Evolutionary conservation across 2,329 filamentous ascomycete genomes (phyloP), one percentile per base, ranked within the genome.

Genomic region (Fusarium annulatum): DNA sequence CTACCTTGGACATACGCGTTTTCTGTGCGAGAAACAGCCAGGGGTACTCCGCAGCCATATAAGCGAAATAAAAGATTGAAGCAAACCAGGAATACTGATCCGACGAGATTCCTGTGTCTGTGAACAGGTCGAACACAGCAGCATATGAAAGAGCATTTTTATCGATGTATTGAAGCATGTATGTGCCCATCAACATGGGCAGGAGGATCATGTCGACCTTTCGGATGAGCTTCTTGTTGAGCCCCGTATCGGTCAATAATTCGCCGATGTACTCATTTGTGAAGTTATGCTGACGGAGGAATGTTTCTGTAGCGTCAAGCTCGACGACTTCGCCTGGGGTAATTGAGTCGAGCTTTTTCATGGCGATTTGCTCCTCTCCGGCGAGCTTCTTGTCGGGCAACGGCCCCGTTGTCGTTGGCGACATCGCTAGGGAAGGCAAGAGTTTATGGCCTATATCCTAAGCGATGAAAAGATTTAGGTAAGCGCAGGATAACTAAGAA

Each of bases 21-120:
- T 80, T 79, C 58, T 83, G 82, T 0, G 80, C 81, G 1, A 83
- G 73, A 56, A 77, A 81, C 33, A 78, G 67, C 79, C 79, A 82
- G 0, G 82, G 82, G 26, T 82, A 83, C 45, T 86, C 85, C 3
- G 83, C 84, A 1, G 81, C 75, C 7, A 87, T 76, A 51, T 84
- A 84, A 14, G 80, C 87, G n/a, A 89, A 82, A 67, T 89, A 89
- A 76, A 89, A 89, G 9, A 89, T 84, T 23, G 82, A 86, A 3
- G 85, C 84, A 2, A 88, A 82, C 86, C 87, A 88, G 36, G 83
- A 83, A 57, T 89, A 89, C 45, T 88, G 80, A 1, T 80, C 79
- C 19, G 81, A 79, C 2, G 78, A 82, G 56, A 88, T 87, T 10
- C 83, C 79, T 0, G 86, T 87, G 39, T 84, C 84, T 12, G 80